Conservation (phyloP, 2,329 filamentous ascomycete species). For the Alternaria sp. region DNA sequence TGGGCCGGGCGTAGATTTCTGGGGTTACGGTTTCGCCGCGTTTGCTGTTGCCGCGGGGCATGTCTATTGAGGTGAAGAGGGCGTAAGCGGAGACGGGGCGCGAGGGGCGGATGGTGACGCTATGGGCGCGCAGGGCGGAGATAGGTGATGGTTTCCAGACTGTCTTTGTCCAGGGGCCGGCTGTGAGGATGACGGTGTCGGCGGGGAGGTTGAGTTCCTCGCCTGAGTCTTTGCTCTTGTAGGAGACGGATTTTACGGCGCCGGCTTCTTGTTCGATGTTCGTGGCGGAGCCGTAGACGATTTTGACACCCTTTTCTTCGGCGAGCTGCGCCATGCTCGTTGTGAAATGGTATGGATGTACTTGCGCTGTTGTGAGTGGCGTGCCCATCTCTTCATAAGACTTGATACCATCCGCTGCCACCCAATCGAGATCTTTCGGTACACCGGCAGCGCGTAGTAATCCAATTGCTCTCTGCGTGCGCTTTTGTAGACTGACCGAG, state of each 20-base stretch:
- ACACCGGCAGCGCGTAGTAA: conserved; percentile 65
- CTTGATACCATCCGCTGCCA: conserved; percentile 69
- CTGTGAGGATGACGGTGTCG: conserved; percentile 64
- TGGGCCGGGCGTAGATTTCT: conserved; percentile 91
- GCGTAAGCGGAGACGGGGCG: conserved; percentile 72
- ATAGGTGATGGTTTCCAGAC: conserved; percentile 64
- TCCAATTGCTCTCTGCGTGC: conserved; percentile 56
- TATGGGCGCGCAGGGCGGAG: conserved; percentile 66
- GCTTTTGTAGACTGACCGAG: conserved; percentile 63
- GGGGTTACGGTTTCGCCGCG: conserved; percentile 69
- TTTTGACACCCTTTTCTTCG: conserved; percentile 61
- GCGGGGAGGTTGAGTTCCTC: conserved; percentile 59
- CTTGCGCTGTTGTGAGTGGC: conserved; percentile 83
- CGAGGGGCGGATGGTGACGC: conserved; percentile 65
- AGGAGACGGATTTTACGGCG: conserved; percentile 68
- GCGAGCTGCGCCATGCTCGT: conserved; percentile 81
- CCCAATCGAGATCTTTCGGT: conserved; percentile 83
- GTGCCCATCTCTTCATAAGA: conserved; percentile 86
- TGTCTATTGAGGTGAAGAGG: conserved; percentile 83
- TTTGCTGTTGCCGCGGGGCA: conserved; percentile 61
- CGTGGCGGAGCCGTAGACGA: conserved; percentile 73
- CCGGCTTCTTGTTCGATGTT: conserved; percentile 65
- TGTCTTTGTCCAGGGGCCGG: conserved; percentile 66
- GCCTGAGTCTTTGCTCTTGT: conserved; percentile 58
- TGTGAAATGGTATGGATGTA: conserved; percentile 92